These are phyloP conservation scores for Boletus subparvulus DNA, from an alignment of 768 basidiomycete species.

Conservation along the genomic window DNA sequence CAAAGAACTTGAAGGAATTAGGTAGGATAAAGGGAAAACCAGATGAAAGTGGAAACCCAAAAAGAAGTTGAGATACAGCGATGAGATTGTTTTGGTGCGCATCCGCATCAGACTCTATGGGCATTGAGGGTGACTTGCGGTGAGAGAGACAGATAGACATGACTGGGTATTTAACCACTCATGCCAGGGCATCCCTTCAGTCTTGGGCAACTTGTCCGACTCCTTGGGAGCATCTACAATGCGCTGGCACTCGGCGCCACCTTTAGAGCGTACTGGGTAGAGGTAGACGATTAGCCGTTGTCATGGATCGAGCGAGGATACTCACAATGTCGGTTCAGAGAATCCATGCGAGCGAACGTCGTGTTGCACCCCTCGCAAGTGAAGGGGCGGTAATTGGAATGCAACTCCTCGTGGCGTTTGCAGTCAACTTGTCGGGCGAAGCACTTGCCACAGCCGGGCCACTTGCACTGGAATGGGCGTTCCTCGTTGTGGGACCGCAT, in stretches of 20 bases:
- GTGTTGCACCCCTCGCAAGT: constrained; percentile 91
- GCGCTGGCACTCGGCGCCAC: constrained; percentile 73
- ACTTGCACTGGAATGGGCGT: constrained; percentile 91
- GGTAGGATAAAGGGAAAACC: no score
- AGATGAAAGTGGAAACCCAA: not conserved
- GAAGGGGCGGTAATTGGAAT: constrained; percentile 90
- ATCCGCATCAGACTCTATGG: constrained; percentile 30
- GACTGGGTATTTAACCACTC: constrained; percentile 12
- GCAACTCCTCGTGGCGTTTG: constrained; percentile 93
- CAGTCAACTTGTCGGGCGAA: constrained; percentile 96
- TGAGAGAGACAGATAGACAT: constrained; percentile 21
- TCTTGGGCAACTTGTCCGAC: no score
- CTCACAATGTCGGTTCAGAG: constrained; percentile 89
- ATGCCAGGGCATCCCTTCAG: constrained; percentile 33
- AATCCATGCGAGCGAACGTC: constrained; percentile 94
- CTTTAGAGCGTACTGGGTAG: constrained; percentile 69
- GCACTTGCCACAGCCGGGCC: constrained; percentile 92
- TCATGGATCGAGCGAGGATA: constrained; percentile 20
- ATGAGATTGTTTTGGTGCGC: constrained; percentile 16
- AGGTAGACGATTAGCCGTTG: not conserved
- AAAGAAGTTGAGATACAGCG: constrained; percentile 16
- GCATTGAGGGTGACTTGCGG: constrained; percentile 19
- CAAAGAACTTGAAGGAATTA: no score
- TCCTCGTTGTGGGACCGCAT: constrained; percentile 93
- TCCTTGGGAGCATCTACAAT: constrained; percentile 37